Conservation (phyloP, 139 green algal genomes). For the Coccomyxa sp. region DNA sequence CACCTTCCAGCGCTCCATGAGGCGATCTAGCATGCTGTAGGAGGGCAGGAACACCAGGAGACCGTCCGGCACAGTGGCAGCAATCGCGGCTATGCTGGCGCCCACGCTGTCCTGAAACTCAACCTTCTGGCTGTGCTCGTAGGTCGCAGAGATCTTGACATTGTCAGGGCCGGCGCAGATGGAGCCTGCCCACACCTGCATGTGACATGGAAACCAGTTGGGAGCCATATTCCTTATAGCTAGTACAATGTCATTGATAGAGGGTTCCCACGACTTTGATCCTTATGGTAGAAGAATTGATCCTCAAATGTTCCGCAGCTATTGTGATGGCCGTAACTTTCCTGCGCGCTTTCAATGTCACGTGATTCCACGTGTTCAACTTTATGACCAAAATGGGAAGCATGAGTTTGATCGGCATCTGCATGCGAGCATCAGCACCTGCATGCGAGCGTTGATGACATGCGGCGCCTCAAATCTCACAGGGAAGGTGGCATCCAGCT, state of each 20-base stretch:
- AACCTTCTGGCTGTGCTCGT: slow-evolving; percentile 26
- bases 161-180: slow-evolving; percentile 43
- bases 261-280: no score
- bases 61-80: slow-evolving; percentile 70
- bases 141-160: slow-evolving; percentile 40
- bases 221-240: no score
- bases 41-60: slow-evolving; percentile 91
- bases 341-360: no score
- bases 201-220: background rate
- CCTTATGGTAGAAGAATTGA: slow-evolving; percentile 41
- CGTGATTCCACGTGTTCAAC: no score
- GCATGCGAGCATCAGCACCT: slow-evolving; percentile 14
- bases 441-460: slow-evolving; percentile 80
- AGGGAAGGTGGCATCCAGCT: slow-evolving; percentile 63
- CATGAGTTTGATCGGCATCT: no score
- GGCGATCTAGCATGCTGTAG: slow-evolving; percentile 80
- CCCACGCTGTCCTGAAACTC: slow-evolving; percentile 63
- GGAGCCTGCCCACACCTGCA: slow-evolving; percentile 68
- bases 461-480: slow-evolving; percentile 77
- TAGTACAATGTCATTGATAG: no score
- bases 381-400: no score
- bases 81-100: slow-evolving; percentile 43
- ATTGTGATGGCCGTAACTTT: no score
- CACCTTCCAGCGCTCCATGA: slow-evolving; percentile 73
- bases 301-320: no score